These are phyloP conservation scores for Fraxinus baroniana DNA, from an alignment of 305 asterid species.

Conservation along the genomic window DNA sequence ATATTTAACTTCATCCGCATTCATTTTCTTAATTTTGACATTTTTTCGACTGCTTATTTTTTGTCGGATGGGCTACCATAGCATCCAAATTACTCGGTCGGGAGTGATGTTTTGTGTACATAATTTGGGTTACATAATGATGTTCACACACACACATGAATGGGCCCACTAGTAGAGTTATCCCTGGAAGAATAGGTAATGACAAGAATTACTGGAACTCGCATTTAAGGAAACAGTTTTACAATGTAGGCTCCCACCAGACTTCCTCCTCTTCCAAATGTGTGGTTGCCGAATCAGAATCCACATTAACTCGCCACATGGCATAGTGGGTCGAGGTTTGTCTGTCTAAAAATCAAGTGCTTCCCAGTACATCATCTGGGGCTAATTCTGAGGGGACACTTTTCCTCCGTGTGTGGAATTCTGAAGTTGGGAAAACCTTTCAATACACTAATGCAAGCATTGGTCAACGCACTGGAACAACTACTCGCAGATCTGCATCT, in stretches of 20 bases:
- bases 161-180: too few relatives aligned
- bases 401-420: constrained; percentile 56
- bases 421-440: constrained; percentile 53
- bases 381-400: constrained; percentile 35
- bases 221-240: constrained; percentile 45
- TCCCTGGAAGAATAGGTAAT: constrained; percentile 47
- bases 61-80: constrained; percentile 57
- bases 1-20: neutral
- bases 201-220: constrained; percentile 74
- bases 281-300: constrained; percentile 21
- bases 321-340: constrained; percentile 41
- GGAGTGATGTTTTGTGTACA: too few relatives aligned
- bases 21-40: neutral
- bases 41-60: too few relatives aligned
- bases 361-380: constrained; percentile 16
- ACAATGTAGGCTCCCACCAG: constrained; percentile 17
- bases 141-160: too few relatives aligned
- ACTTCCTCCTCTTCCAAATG: constrained; percentile 30
- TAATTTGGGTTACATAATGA: too few relatives aligned
- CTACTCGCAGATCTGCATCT: constrained; percentile 40
- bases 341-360: constrained; percentile 23
- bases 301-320: constrained; percentile 29
- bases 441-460: constrained; percentile 26
- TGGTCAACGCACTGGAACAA: constrained; percentile 18
- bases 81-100: constrained; percentile 52